These are phyloP conservation scores for Ogataea degrootiae DNA, from an alignment of 805 yeast genomes.

Conservation along the genomic window DNA sequence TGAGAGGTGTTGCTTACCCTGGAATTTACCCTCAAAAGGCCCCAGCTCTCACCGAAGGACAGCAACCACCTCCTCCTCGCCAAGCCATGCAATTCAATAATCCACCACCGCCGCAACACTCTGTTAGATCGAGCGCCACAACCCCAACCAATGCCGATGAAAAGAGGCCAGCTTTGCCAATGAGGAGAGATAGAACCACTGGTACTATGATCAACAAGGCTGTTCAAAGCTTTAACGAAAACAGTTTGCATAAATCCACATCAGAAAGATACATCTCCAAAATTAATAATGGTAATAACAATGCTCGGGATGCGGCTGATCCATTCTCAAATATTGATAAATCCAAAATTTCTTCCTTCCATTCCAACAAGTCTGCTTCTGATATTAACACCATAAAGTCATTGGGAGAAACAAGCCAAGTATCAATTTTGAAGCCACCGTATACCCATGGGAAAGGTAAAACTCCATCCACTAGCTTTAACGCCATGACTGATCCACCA, in stretches of 20 bases:
- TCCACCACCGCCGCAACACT: not conserved
- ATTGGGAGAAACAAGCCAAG: conserved; percentile 1
- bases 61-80: not conserved
- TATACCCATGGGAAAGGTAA: not conserved
- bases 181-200: conserved; percentile 14
- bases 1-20: conserved; percentile 44
- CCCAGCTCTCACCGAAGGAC: not conserved
- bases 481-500: not conserved
- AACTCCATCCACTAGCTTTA: not conserved
- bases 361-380: conserved; percentile 13
- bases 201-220: conserved; percentile 6
- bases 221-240: conserved; percentile 1
- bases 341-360: conserved; percentile 27
- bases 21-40: conserved; percentile 27
- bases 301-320: conserved; percentile 21
- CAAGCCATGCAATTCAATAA: not conserved
- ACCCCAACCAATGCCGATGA: conserved; percentile 1
- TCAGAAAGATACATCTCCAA: conserved; percentile 11
- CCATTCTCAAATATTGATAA: conserved; percentile 42
- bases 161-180: conserved; percentile 10
- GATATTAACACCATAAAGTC: conserved; percentile 1
- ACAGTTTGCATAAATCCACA: conserved; percentile 12
- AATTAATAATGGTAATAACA: not conserved
- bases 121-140: conserved; percentile 10
- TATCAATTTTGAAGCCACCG: conserved; percentile 5